These are phyloP conservation scores for Colletotrichum cereale DNA, from an alignment of 2,329 filamentous ascomycete genomes.

Conservation along the genomic window DNA sequence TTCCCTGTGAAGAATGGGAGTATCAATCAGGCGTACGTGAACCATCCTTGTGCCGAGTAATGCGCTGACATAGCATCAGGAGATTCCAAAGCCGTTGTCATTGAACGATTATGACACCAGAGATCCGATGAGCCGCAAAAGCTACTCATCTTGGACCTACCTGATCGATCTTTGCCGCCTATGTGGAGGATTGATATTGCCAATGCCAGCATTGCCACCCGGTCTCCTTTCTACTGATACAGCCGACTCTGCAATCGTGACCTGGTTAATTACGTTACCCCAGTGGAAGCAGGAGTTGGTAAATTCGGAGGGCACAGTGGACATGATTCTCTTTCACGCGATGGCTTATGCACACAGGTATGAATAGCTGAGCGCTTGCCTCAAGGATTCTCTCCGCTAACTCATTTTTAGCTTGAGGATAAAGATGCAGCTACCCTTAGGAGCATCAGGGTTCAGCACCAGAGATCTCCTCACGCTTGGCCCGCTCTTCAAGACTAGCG, in stretches of 20 bases:
- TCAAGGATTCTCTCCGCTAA: neutral
- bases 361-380: neutral
- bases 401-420: constrained; percentile 20
- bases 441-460: constrained; percentile 38
- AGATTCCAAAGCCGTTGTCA: constrained; percentile 51
- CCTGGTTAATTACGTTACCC: constrained; percentile 54
- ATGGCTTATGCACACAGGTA: constrained; percentile 52
- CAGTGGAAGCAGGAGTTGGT: constrained; percentile 55
- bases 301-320: constrained; percentile 51
- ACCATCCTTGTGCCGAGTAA: neutral
- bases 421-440: constrained; percentile 43
- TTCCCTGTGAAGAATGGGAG: constrained; percentile 57
- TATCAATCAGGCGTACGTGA: constrained; percentile 54
- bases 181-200: constrained; percentile 47
- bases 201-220: constrained; percentile 45
- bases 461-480: constrained; percentile 29
- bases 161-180: constrained; percentile 54
- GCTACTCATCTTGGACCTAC: constrained; percentile 55
- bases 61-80: constrained; percentile 41
- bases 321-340: constrained; percentile 54
- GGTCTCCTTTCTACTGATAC: constrained; percentile 46
- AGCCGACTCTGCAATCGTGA: constrained; percentile 53
- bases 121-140: constrained; percentile 49
- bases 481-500: constrained; percentile 30
- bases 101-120: constrained; percentile 51